phyloP scores from a whole-genome alignment of 2,329 filamentous ascomycete species.

The Aspergillus costaricaensis region DNA sequence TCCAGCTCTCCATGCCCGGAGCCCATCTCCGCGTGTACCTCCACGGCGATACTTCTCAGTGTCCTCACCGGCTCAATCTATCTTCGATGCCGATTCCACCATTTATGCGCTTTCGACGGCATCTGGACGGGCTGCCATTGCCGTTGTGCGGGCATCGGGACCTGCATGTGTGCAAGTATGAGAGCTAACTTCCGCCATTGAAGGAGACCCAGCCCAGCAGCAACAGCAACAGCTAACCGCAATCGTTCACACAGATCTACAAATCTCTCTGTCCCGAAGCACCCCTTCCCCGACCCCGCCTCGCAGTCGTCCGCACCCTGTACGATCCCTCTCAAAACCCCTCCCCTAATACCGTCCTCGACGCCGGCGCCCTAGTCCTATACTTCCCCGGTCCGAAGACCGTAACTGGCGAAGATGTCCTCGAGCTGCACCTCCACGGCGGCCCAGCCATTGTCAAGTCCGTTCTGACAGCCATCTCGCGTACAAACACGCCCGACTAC shows the following conservation, averaged over 20 bases:
- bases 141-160: slow-evolving; percentile 84
- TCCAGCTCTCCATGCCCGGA: slow-evolving; percentile 17
- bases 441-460: slow-evolving; percentile 86
- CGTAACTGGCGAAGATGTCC: slow-evolving; percentile 86
- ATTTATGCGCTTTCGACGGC: slow-evolving; percentile 93
- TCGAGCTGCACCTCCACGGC: slow-evolving; percentile 94
- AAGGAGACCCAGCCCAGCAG: background rate
- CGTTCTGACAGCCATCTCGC: slow-evolving; percentile 74
- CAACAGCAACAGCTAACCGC: background rate
- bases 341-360: slow-evolving; percentile 55
- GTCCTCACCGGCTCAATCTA: slow-evolving; percentile 16
- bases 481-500: slow-evolving; percentile 25
- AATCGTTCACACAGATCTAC: slow-evolving; percentile 59
- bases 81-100: slow-evolving; percentile 53
- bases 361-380: slow-evolving; percentile 77
- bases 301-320: slow-evolving; percentile 73
- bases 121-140: slow-evolving; percentile 82
- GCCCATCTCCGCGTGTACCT: slow-evolving; percentile 5
- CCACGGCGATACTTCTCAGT: slow-evolving; percentile 28
- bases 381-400: slow-evolving; percentile 80
- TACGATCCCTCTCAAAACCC: slow-evolving; percentile 57
- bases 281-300: slow-evolving; percentile 58
- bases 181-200: background rate
- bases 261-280: slow-evolving; percentile 60
- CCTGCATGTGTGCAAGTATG: slow-evolving; percentile 63